These are phyloP conservation scores for Quercus lobata DNA, from an alignment of 331 rosid genomes.

Conservation along the genomic window DNA sequence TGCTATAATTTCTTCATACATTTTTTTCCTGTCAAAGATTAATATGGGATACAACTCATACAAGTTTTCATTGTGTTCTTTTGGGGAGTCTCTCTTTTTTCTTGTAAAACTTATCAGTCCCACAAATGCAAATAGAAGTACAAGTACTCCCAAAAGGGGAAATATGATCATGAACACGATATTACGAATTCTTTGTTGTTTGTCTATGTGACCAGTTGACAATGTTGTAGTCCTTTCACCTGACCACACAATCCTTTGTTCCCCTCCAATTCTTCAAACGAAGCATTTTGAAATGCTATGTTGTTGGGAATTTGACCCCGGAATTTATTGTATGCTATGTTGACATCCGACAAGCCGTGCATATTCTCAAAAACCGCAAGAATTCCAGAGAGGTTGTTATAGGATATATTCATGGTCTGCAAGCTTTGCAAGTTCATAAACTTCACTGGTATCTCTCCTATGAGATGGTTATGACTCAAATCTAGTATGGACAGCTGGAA, in stretches of 20 bases:
- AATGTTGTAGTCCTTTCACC: constrained; percentile 21
- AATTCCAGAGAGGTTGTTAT: constrained; percentile 36
- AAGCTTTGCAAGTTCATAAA: constrained; percentile 24
- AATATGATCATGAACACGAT: neutral
- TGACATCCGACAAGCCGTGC: constrained; percentile 14
- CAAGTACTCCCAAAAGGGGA: constrained; percentile 13
- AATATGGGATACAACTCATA: neutral
- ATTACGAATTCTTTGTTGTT: neutral
- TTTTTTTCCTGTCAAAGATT: constrained; percentile 17
- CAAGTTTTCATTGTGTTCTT: neutral
- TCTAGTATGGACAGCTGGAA: constrained; percentile 27
- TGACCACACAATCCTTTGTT: constrained; percentile 44
- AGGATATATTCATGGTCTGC: constrained; percentile 46
- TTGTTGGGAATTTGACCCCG: constrained; percentile 35
- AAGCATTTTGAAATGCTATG: constrained; percentile 25
- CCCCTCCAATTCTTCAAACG: constrained; percentile 25
- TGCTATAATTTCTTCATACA: constrained; percentile 28
- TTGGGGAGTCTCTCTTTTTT: neutral
- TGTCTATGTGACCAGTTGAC: neutral
- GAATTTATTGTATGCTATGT: constrained; percentile 41
- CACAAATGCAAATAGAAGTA: neutral
- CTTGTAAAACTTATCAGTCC: neutral
- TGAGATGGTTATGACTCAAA: constrained; percentile 25
- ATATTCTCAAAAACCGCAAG: constrained; percentile 27
- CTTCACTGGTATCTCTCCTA: constrained; percentile 29